Base-by-base conservation (phyloP, 1,284 basidiomycete species). In the Polyporus tsugae region DNA sequence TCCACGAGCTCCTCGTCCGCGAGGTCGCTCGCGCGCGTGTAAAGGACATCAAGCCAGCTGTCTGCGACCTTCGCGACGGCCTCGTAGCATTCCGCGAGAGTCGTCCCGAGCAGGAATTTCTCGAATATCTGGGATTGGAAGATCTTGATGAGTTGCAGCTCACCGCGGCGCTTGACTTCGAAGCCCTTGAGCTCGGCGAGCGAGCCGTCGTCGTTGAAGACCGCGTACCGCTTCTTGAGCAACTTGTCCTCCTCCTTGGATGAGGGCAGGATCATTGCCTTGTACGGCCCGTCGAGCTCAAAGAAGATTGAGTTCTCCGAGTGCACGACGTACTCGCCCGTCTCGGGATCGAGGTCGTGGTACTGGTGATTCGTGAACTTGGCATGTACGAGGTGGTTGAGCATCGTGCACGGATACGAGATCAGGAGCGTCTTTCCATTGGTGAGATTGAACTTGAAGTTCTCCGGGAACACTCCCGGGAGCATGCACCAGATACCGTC, bases 401-500 rank as follows among this genome's bases (percentile, higher is more conserved):
- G 90, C 98, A 99, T 99, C 13, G 97, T 99, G 80, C 98, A 99
- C 0, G 98, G 98, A 78, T 99, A 99, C n/a, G 96, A 98, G 76
- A 99, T 92, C 22, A 86, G 85, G 70, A 98, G 91, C 25, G 91
- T 85, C 83, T 99, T 99, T 70, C 98, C 97, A 75, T 89, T 92
- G 66, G 87, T 85, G 66, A 98, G 87, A 78, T 96, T 91, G 87
- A 99, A 99, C 78, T 91, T 93, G 88, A 99, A 99, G 82, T 99
- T 95, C 81, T 99, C 98, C 1, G 98, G 98, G 80, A 99, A 99
- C 13, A 95, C 90, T 10, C 96, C 96, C 6, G 98, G 98, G 33
- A 99, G 90, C 98, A 99, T 99, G 81, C 98, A 99, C 98, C 98
- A 99, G 75, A 99, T 99, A 75, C 98, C 98, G 80, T 99, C 98